Evolutionary conservation across 2,329 filamentous ascomycete genomes (phyloP).

Genomic region (Ophiocordyceps camponoti-rufipedis): DNA sequence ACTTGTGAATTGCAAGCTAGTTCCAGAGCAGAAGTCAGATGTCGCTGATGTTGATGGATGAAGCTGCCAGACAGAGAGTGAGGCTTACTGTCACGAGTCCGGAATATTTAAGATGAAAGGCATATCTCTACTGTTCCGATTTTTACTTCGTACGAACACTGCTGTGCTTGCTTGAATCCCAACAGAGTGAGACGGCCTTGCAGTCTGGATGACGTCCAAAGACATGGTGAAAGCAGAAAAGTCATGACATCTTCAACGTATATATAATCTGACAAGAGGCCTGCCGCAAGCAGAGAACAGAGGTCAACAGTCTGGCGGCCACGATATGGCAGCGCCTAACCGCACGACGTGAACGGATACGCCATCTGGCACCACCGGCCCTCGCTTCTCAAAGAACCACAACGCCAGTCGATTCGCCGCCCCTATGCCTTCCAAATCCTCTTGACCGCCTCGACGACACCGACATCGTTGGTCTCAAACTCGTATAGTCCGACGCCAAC

Average conservation of each 20-base stretch:
- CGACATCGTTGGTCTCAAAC: constrained; percentile 97
- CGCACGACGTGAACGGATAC: background rate
- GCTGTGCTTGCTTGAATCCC: too few relatives aligned
- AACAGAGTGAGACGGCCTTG: too few relatives aligned
- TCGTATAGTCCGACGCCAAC: constrained; percentile 87
- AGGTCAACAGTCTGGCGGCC: background rate
- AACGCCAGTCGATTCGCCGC: background rate
- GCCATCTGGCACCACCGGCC: background rate
- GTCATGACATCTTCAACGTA: background rate
- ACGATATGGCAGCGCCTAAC: background rate
- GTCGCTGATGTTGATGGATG: too few relatives aligned
- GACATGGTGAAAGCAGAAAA: too few relatives aligned
- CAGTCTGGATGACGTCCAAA: too few relatives aligned
- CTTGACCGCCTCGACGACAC: constrained; percentile 76
- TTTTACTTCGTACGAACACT: too few relatives aligned
- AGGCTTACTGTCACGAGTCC: too few relatives aligned
- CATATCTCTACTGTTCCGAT: too few relatives aligned
- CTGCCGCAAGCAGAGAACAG: background rate
- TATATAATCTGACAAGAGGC: background rate
- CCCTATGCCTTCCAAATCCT: constrained; percentile 68
- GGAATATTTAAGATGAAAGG: too few relatives aligned
- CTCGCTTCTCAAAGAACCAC: background rate
- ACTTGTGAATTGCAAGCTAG: too few relatives aligned
- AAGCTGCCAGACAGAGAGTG: too few relatives aligned
- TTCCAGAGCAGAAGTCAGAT: too few relatives aligned